These are phyloP conservation scores for Chlorella variabilis DNA, from an alignment of 163 green algal genomes.

Conservation along the genomic window DNA sequence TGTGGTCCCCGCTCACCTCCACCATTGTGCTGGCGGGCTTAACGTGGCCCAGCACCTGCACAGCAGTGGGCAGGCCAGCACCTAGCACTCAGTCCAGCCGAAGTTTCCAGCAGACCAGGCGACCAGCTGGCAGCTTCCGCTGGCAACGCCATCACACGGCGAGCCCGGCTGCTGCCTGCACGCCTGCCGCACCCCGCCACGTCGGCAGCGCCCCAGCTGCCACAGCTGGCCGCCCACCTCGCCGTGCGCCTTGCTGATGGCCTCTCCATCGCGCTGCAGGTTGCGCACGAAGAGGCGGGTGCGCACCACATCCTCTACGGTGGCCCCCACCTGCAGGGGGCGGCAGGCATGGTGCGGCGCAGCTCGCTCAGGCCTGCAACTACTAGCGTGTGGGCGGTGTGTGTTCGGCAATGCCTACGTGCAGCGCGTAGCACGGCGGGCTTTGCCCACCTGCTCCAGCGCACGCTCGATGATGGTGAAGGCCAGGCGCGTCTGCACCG, in stretches of 20 bases:
- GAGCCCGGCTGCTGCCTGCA: no score
- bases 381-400: no score
- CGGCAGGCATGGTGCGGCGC: background rate
- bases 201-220: background rate
- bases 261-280: slow-evolving; percentile 34
- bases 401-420: no score
- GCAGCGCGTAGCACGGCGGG: no score
- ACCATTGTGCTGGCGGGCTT: slow-evolving; percentile 46
- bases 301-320: slow-evolving; percentile 20
- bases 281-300: slow-evolving; percentile 45
- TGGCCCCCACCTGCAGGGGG: background rate
- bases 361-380: no score
- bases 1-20: slow-evolving; percentile 40
- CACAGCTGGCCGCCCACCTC: slow-evolving; percentile 36
- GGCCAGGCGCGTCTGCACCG: slow-evolving; percentile 20
- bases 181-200: no score
- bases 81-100: no score
- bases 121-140: no score
- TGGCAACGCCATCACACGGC: no score
- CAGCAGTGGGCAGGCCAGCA: background rate
- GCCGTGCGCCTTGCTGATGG: slow-evolving; percentile 38
- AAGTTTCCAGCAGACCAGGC: no score
- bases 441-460: slow-evolving; percentile 2
- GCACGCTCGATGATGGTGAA: slow-evolving; percentile 21
- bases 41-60: slow-evolving; percentile 34